Conservation (phyloP, 805 yeast species). For the Teunomyces funiuensis region DNA sequence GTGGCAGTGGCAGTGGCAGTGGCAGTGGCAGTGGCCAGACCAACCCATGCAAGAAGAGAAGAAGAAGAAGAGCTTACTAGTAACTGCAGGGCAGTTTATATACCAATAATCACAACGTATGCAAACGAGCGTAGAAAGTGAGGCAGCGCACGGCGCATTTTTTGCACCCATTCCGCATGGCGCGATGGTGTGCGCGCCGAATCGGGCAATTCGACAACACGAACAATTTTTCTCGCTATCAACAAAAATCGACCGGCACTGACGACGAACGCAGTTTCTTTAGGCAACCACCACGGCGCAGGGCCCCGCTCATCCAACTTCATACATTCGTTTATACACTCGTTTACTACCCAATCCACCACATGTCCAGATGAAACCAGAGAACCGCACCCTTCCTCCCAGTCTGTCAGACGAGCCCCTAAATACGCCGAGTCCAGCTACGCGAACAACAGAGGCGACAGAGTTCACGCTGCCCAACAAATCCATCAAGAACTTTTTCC, state of each 20-base stretch:
- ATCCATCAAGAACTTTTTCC: conserved; percentile 24
- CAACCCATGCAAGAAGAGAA: conserved; percentile 29
- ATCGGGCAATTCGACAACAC: conserved; percentile 4
- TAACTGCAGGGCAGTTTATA: conserved; percentile 6
- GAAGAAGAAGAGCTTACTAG: conserved; percentile 33
- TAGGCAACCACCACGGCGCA: too few species aligned
- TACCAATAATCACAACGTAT: background rate
- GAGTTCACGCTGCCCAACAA: conserved; percentile 27
- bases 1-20: background rate
- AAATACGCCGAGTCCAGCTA: conserved; percentile 1
- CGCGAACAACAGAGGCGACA: conserved; percentile 3
- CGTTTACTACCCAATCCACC: background rate
- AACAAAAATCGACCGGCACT: conserved; percentile 1
- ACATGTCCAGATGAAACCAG: conserved; percentile 5
- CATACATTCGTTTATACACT: conserved; percentile 2
- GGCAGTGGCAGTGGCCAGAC: conserved; percentile 6
- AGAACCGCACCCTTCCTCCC: background rate
- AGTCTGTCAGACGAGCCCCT: conserved; percentile 2
- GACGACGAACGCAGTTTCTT: too few species aligned
- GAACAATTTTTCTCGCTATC: conserved; percentile 1
- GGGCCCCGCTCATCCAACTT: background rate
- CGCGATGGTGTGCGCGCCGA: too few species aligned
- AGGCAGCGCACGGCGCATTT: background rate
- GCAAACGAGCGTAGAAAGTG: background rate
- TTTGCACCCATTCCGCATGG: conserved; percentile 1